Evolutionary conservation across 2,329 filamentous ascomycete genomes (phyloP), one percentile per base, ranked within the genome.

Genomic region (Biscogniauxia sp.): DNA sequence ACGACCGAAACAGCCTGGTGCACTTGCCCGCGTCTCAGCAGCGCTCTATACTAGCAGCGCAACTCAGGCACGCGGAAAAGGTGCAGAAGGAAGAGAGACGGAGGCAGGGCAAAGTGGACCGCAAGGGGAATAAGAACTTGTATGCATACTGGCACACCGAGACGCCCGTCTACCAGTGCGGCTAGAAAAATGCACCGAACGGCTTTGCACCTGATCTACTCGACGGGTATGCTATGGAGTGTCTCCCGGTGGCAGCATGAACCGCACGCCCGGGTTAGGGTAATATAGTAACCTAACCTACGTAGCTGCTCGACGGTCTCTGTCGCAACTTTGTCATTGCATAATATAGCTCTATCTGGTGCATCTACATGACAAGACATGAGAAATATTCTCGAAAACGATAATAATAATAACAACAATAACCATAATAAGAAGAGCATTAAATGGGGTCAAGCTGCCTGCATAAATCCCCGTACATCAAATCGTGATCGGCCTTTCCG

Each of bases 101-200:
- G 19, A 62, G 63, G 58, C 68, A 64, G 60, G 49, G 60, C 17
- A 72, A 61, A 23, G 64, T 74, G 13, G 72, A 74, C 41, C 66
- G 70, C 6, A 73, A 74, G 64, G 72, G 71, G 37, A 74, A 74
- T 57, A 74, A 74, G 67, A 74, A 73, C 54, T 25, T 73, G 62
- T 72, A 74, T 58, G 70, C 71, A 0, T 74, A 74, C 57, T 74
- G 72, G 72, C n/a, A 63, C 20, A 74, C 71, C 1, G 72, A 74
- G 28, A 74, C 71, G 37, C 72, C 72, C 0, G 67, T 74, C 9
- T 74, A 74, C 37, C 67, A 68, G 49, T 73, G 72, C 62, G 72
- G 72, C 9, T 74, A 70, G 64, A 25, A n/a, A n/a, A n/a, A n/a
- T n/a, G n/a, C n/a, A n/a, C n/a, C n/a, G 28, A 13, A 7, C 11